Evolutionary conservation across 345 rosid species (phyloP).

Genomic region (Tarenaya hassleriana): DNA sequence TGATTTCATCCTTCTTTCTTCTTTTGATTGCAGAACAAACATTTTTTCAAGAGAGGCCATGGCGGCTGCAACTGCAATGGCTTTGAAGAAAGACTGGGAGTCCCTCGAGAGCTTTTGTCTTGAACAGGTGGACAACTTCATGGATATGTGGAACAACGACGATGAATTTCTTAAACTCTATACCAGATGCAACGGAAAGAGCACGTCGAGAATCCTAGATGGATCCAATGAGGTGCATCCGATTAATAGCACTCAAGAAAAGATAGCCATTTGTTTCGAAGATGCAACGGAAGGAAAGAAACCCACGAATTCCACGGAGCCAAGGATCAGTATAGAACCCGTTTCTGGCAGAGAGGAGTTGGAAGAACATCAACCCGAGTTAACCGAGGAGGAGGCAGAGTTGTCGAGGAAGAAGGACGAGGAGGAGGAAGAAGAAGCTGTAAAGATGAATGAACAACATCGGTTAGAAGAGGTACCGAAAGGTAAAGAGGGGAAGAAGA

Average conservation of each 20-base stretch:
- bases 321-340: constrained; percentile 21
- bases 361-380: constrained; percentile 44
- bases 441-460: constrained; percentile 49
- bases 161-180: constrained; percentile 65
- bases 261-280: constrained; percentile 27
- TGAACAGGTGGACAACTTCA: constrained; percentile 62
- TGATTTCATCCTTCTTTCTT: constrained; percentile 10
- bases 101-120: constrained; percentile 52
- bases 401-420: constrained; percentile 63
- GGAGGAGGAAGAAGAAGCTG: constrained; percentile 59
- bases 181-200: constrained; percentile 45
- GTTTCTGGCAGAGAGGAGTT: constrained; percentile 38
- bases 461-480: constrained; percentile 68
- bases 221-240: too few relatives aligned
- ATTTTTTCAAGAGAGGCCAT: constrained; percentile 52
- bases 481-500: constrained; percentile 72
- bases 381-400: constrained; percentile 66
- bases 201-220: constrained; percentile 60
- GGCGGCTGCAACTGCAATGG: constrained; percentile 49
- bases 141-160: constrained; percentile 56
- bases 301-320: constrained; percentile 30
- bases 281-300: constrained; percentile 40
- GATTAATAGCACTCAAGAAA: too few relatives aligned
- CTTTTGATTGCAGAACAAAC: constrained; percentile 42
- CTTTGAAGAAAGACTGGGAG: constrained; percentile 44